Percentiles rank a stretch among this genome's conserved stretches.
Conservation (phyloP, 2,329 filamentous ascomycete genomes). For the Fusarium nygamai region DNA sequence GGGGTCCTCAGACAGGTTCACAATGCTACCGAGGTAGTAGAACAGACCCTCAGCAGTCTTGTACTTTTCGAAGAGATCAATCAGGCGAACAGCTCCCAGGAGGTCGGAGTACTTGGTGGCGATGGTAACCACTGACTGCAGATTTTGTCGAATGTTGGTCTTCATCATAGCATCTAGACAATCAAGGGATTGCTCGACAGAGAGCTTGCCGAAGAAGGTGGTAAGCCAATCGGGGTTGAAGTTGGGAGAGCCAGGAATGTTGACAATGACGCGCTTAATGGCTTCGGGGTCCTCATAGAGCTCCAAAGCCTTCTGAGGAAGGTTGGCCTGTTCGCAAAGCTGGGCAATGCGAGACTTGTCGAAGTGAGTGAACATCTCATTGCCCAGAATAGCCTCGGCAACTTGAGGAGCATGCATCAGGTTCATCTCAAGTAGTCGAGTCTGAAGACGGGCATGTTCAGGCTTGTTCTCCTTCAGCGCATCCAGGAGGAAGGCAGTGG, state of each 20-base stretch:
- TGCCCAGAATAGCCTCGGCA: constrained; percentile 95
- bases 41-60: constrained; percentile 96
- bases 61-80: constrained; percentile 97
- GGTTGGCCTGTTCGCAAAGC: constrained; percentile 91
- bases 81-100: constrained; percentile 84
- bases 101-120: constrained; percentile 98
- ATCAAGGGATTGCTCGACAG: constrained; percentile 93
- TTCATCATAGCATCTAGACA: constrained; percentile 97
- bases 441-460: constrained; percentile 93
- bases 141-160: constrained; percentile 94
- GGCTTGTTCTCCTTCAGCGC: constrained; percentile 94
- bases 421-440: constrained; percentile 97
- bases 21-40: constrained; percentile 97
- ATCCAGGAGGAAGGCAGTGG: constrained; percentile 96
- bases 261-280: constrained; percentile 89
- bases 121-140: constrained; percentile 93
- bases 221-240: constrained; percentile 92
- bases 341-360: constrained; percentile 89
- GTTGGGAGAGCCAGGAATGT: constrained; percentile 83
- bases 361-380: constrained; percentile 98
- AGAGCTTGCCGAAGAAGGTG: constrained; percentile 92
- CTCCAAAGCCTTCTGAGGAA: constrained; percentile 88
- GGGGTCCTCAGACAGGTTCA: constrained; percentile 93
- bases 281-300: constrained; percentile 91
- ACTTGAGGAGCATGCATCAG: constrained; percentile 95